Base-by-base conservation (phyloP, 805 yeast species). In the Starmera dryadoides region DNA sequence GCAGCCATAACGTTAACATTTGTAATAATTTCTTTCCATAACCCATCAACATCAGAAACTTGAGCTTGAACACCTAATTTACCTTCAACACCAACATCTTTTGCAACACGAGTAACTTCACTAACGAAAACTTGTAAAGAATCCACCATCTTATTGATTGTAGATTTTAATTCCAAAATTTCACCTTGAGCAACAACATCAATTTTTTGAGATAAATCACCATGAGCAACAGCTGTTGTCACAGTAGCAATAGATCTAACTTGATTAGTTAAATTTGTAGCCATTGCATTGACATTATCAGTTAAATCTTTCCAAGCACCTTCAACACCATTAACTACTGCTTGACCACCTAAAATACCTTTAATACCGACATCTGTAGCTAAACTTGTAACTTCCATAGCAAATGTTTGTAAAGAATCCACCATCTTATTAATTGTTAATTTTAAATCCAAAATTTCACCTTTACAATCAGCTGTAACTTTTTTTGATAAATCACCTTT, bases 1-100 rank as follows among this genome's bases (percentile, higher is more conserved):
- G 91, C 79, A 38, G 96, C 95, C 96, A 86, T 86, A 19, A 91
- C 86, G 56, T 86, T 86, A 47, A 86, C 96, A 62, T 86, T 86
- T 16, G 93, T 84, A 21, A 94, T 86, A 53, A 86, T 86, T 52
- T 85, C 94, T 55, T 83, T 86, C 96, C 96, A 86, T 43, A 86
- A 63, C 2, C 96, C 96, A 60, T 86, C 94, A 18, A 86, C 94
- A 64, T 86, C 95, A 38, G 79, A 75, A 21, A 86, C 95, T 56
- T 86, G 93, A 7, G 95, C 95, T 56, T 86, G 94, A 35, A 86
- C 93, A 51, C 96, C 96, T 39, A 86, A 73, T 59, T 86, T 86
- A 66, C 96, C 96, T 54, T 86, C 91, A 37, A 86, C 85, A 67
- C 96, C 96, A 48, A 86, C 95, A 67, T 86, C 95, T 47, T 86